These are phyloP conservation scores for Ceratocystis huliohia DNA, from an alignment of 2,329 filamentous ascomycete genomes.

Conservation along the genomic window DNA sequence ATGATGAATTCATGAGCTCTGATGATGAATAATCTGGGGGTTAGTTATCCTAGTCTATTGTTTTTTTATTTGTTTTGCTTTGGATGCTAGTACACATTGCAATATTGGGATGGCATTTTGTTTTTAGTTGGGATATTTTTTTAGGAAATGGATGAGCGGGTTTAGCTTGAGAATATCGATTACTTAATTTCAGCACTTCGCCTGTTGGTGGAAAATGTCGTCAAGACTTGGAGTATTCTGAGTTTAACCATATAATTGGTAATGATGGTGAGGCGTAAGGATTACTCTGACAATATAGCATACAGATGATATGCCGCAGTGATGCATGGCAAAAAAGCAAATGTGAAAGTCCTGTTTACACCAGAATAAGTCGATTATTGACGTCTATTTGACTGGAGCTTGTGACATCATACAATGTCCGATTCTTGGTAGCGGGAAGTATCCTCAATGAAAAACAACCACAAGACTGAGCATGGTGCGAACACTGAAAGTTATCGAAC, in stretches of 20 bases:
- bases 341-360: too few relatives aligned
- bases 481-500: background rate
- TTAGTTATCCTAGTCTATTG: background rate
- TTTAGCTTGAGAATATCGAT: background rate
- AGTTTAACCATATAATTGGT: background rate
- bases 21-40: conserved; percentile 32
- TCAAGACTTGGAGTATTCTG: background rate
- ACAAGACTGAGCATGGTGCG: background rate
- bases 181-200: background rate
- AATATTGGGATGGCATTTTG: background rate
- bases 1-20: conserved; percentile 61
- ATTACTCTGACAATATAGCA: background rate
- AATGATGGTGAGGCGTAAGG: background rate
- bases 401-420: too few relatives aligned
- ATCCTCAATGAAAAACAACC: background rate
- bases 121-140: background rate
- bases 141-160: conserved; percentile 3
- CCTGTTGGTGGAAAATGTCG: background rate
- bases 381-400: too few relatives aligned
- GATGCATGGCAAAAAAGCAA: background rate
- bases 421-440: background rate
- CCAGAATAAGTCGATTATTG: too few relatives aligned
- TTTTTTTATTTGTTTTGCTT: conserved; percentile 2
- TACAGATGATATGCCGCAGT: background rate
- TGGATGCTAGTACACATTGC: background rate